phyloP scores from a whole-genome alignment of 2,329 filamentous ascomycete genomes.

The Penicillium frequentans region DNA sequence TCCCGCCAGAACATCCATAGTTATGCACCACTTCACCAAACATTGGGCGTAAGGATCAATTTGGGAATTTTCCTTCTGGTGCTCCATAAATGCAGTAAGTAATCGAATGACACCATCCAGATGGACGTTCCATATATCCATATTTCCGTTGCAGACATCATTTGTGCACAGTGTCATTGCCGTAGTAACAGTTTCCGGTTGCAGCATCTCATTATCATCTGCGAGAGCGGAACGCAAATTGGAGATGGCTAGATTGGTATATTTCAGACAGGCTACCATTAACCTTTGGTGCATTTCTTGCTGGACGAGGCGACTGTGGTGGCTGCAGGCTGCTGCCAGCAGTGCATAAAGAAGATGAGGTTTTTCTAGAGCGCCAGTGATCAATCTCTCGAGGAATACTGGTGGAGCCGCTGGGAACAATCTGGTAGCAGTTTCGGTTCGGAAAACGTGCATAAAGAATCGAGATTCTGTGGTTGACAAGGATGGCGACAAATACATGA shows the following conservation, averaged over 20 bases:
- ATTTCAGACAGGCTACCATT: slow-evolving; percentile 22
- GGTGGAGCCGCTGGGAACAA: slow-evolving; percentile 29
- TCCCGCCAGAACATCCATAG: slow-evolving; percentile 28
- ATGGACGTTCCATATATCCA: slow-evolving; percentile 27
- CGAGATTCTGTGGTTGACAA: slow-evolving; percentile 20
- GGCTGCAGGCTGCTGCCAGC: slow-evolving; percentile 28
- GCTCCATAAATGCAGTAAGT: slow-evolving; percentile 18
- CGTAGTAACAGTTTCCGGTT: slow-evolving; percentile 26
- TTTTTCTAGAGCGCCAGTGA: slow-evolving; percentile 24
- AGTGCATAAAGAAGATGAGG: slow-evolving; percentile 30
- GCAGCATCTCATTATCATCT: slow-evolving; percentile 11
- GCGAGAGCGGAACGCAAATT: slow-evolving; percentile 21
- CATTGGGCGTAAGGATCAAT: slow-evolving; percentile 18
- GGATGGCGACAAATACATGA: slow-evolving; percentile 17
- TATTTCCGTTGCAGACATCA: slow-evolving; percentile 35
- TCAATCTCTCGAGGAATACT: slow-evolving; percentile 25
- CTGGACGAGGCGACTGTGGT: slow-evolving; percentile 26
- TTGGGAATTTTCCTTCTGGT: background rate
- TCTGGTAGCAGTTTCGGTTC: slow-evolving; percentile 25
- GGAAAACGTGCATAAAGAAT: slow-evolving; percentile 28
- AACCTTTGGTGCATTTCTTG: slow-evolving; percentile 12
- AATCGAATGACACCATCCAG: slow-evolving; percentile 27
- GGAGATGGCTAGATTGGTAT: slow-evolving; percentile 29
- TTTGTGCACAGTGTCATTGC: slow-evolving; percentile 34
- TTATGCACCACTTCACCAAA: slow-evolving; percentile 32